Evolutionary conservation across 2,329 filamentous ascomycete genomes (phyloP), one percentile per base, ranked within the genome.

Genomic region (Tolypocladium sp.): DNA sequence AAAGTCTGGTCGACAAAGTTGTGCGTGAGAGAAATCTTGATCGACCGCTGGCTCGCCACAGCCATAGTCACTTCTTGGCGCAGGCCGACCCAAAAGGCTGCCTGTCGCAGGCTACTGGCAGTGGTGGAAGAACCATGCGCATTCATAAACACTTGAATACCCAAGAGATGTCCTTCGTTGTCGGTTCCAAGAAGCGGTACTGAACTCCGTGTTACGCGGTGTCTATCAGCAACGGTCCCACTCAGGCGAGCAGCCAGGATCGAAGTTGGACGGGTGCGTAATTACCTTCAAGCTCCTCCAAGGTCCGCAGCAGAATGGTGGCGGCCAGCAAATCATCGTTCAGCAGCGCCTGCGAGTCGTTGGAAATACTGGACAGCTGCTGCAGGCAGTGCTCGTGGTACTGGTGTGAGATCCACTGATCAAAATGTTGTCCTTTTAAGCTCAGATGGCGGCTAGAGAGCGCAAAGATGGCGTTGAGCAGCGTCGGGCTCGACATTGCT

Each of bases 31-130:
- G 75, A 79, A n/a, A 83, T 76, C 27, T 77, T 74, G 35, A 81
- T 74, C 0, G 74, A 71, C 57, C 75, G 69, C 60, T 78, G 74
- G 56, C 75, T 78, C 44, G 78, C 76, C 51, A 81, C 77, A 0
- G 82, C 81, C 57, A 78, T 80, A 62, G 83, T 84, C 40, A 86
- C 83, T 63, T 85, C 82, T 64, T 85, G 82, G 12, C 83, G 75
- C 15, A 85, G 71, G 0, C 81, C 82, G 30, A 84, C 77, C 79
- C 71, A 86, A 71, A 82, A 85, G 1, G 80, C 79, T 0, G 82
- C 81, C 3, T 82, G 80, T 42, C 78, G 77, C 4, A 82, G 66
- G 52, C 74, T 54, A 37, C 63, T 66, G 58, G 69, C 73, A 54
- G 38, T n/a, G 17, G 37, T 33, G 6, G 57, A 69, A 56, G 71